Conservation (phyloP, 495 filamentous ascomycete genomes). For the Xylaria palmicola region DNA sequence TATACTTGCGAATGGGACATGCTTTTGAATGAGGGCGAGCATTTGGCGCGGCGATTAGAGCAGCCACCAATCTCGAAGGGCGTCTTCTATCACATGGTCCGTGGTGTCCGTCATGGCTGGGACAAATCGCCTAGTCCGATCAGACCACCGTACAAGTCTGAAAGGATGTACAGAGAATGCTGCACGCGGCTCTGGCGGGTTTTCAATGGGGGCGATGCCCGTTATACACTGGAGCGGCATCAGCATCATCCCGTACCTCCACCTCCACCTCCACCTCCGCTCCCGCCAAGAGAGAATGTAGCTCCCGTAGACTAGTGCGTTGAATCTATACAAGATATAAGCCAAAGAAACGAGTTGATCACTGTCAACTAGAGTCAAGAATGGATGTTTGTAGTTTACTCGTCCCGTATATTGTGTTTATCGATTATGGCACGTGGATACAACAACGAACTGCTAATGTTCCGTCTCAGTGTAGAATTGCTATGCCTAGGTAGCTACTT, state of each 20-base stretch:
- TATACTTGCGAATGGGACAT: conserved; percentile 92
- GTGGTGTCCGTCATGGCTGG: conserved; percentile 77
- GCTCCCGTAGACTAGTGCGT: background rate
- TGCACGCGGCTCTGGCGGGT: conserved; percentile 29
- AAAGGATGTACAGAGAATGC: conserved; percentile 42
- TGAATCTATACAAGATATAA: background rate
- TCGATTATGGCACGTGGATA: background rate
- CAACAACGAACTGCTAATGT: too few species aligned
- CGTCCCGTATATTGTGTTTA: background rate
- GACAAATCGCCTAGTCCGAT: conserved; percentile 83
- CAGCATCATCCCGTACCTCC: background rate
- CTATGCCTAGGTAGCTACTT: too few species aligned
- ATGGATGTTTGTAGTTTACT: background rate
- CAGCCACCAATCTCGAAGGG: conserved; percentile 59
- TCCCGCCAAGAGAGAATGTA: background rate
- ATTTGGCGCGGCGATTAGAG: conserved; percentile 61
- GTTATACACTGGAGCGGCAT: conserved; percentile 7
- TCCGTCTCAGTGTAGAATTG: too few species aligned
- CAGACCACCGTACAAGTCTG: conserved; percentile 46
- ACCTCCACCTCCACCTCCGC: background rate
- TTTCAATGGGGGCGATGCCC: conserved; percentile 29
- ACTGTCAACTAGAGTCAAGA: background rate
- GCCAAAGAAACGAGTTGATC: background rate
- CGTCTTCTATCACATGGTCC: conserved; percentile 67
- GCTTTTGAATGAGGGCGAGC: conserved; percentile 73